Evolutionary conservation across 768 basidiomycete genomes (phyloP), one percentile per base, ranked within the genome.

Genomic region (Baorangia bicolor): DNA sequence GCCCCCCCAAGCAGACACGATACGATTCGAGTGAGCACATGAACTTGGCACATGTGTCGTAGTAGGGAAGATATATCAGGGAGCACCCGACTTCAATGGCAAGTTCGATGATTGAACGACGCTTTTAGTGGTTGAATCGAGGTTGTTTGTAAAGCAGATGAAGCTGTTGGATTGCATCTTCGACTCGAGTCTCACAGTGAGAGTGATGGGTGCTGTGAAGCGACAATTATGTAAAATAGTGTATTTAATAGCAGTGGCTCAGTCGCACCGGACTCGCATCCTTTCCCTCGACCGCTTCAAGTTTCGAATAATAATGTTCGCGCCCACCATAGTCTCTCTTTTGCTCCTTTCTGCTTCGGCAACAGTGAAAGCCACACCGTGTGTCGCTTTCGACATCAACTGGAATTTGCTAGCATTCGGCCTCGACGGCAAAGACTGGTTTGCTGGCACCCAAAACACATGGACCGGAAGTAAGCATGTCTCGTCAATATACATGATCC

Each of bases 381-480:
- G 94, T 68, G 77, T 93, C 37, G 81, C 87, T 21, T 94, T 95
- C 67, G 94, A 96, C 66, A 65, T 77, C 40, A 75, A 73, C 63
- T 94, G 87, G 85, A 92, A 95, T 70, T 80, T 98, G 49, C 83
- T 92, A 49, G 90, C 87, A 21, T 92, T 98, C 68, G 91, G 90
- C 51, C 82, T 92, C 57, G 82, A 86, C 53, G 87, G 85, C 55
- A 87, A 90, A 65, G 94, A 97, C 71, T 94, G 88, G 76, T 85
- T 82, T 62, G 85, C 90, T 47, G 91, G 93, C 13, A 74, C 82
- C 4, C 83, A 86, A 64, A 77, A 80, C 62, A 77, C 80, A 5
- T 97, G 92, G 92, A 68, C 75, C 58, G 76, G 79, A 76, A 75
- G 77, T 81, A 60, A 55, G 73, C n/a, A 16, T 20, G n/a, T 34